Evolutionary conservation across 2,329 filamentous ascomycete species (phyloP).

Genomic region (Chaetomiaceae sp.): DNA sequence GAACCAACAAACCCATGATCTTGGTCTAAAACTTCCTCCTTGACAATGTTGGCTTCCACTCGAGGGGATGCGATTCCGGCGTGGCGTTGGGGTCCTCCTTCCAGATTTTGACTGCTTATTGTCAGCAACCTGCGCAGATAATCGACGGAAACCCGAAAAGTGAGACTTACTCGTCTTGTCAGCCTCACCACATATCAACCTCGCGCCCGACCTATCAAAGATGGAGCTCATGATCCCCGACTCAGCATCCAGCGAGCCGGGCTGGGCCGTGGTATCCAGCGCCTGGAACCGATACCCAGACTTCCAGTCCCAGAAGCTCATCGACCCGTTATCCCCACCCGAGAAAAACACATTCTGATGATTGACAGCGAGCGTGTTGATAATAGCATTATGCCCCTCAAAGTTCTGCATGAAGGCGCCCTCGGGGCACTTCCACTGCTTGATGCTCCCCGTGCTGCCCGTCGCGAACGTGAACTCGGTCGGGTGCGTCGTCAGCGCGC

Average conservation of each 20-base stretch:
- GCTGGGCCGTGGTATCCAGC: constrained; percentile 87
- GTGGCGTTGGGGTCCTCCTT: constrained; percentile 89
- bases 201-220: constrained; percentile 82
- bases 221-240: constrained; percentile 91
- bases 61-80: constrained; percentile 82
- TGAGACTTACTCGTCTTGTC: constrained; percentile 76
- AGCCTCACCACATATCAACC: constrained; percentile 89
- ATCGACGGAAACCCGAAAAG: not conserved
- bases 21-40: constrained; percentile 64
- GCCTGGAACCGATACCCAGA: constrained; percentile 87
- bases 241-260: constrained; percentile 89
- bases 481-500: constrained; percentile 78
- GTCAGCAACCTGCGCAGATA: constrained; percentile 25
- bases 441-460: constrained; percentile 88
- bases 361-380: constrained; percentile 91
- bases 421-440: constrained; percentile 98
- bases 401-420: constrained; percentile 99
- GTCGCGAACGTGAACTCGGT: constrained; percentile 94
- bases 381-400: constrained; percentile 91
- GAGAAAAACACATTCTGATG: constrained; percentile 94
- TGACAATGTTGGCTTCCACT: constrained; percentile 82
- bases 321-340: constrained; percentile 91
- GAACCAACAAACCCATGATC: not conserved
- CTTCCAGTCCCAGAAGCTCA: constrained; percentile 99
- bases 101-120: constrained; percentile 77